Evolutionary conservation across 768 basidiomycete species (phyloP).

Genomic region (Serendipita sp.): DNA sequence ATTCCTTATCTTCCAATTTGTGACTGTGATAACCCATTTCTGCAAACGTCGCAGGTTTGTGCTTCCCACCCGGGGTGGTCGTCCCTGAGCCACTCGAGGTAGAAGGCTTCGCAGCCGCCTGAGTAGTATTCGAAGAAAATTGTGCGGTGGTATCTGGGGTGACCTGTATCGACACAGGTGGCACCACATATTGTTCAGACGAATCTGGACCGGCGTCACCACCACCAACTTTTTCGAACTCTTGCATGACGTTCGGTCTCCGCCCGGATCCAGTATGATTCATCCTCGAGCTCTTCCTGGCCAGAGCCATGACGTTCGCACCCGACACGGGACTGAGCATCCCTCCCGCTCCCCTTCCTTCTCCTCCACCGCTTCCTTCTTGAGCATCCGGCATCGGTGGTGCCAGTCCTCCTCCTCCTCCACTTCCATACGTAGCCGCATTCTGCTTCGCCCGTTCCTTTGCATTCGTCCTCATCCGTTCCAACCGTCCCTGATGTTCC

Average conservation of each 20-base stretch:
- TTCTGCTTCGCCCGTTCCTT: constrained; percentile 12
- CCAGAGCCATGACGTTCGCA: not conserved
- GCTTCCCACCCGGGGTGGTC: constrained; percentile 13
- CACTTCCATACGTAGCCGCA: not conserved
- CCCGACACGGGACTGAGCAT: not conserved
- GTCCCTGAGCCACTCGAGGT: not conserved
- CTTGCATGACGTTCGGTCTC: not conserved
- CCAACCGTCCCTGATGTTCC: constrained; percentile 52
- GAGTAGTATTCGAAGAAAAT: not conserved
- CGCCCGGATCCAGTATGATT: not conserved
- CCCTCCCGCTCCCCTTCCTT: not conserved
- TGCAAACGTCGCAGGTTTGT: constrained; percentile 63
- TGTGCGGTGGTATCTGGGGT: not conserved
- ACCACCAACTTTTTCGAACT: not conserved
- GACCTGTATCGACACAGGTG: not conserved
- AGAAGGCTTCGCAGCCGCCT: not conserved
- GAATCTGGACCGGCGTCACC: not conserved
- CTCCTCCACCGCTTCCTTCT: too few relatives aligned
- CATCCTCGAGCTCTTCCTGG: not conserved
- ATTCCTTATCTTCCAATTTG: constrained; percentile 67
- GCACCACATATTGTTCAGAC: too few relatives aligned
- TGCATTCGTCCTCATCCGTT: constrained; percentile 65
- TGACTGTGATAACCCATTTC: constrained; percentile 83
- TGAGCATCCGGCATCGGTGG: not conserved
- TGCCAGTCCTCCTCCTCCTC: not conserved